Evolutionary conservation across 1,284 basidiomycete species (phyloP).

Genomic region (Hortiboletus rubellus): DNA sequence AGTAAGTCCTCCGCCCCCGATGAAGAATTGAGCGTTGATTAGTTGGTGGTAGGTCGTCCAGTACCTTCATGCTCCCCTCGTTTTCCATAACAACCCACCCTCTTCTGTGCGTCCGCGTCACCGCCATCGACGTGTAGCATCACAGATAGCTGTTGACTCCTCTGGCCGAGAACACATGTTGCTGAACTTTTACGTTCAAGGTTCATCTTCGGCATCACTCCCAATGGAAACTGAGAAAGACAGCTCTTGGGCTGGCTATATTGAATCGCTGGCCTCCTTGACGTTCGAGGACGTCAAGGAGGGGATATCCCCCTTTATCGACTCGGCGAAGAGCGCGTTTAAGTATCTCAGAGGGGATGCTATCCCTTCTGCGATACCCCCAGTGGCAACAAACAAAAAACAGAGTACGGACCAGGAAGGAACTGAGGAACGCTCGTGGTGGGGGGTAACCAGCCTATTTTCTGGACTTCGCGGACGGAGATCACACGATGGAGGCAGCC

Average conservation of each 20-base stretch:
- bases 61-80: constrained; percentile 62
- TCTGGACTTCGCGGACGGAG: constrained; percentile 56
- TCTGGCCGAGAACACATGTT: constrained; percentile 77
- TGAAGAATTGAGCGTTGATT: neutral
- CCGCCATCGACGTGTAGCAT: constrained; percentile 74
- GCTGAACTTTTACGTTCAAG: constrained; percentile 75
- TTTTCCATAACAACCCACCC: constrained; percentile 78
- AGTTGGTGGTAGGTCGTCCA: constrained; percentile 53
- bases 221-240: constrained; percentile 36
- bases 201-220: constrained; percentile 40
- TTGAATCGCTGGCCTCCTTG: constrained; percentile 46
- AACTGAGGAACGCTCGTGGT: constrained; percentile 44
- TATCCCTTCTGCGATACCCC: constrained; percentile 37
- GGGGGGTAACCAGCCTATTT: constrained; percentile 67
- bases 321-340: constrained; percentile 57
- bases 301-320: constrained; percentile 36
- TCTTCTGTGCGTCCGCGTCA: constrained; percentile 69
- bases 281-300: constrained; percentile 55
- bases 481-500: constrained; percentile 33
- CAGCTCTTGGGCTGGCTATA: constrained; percentile 6
- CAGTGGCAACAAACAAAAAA: constrained; percentile 19
- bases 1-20: constrained; percentile 43
- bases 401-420: constrained; percentile 36
- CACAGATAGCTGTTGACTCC: constrained; percentile 68
- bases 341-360: constrained; percentile 68